These are phyloP conservation scores for Microsporum ferrugineum DNA, from an alignment of 2,329 filamentous ascomycete species.

Conservation along the genomic window DNA sequence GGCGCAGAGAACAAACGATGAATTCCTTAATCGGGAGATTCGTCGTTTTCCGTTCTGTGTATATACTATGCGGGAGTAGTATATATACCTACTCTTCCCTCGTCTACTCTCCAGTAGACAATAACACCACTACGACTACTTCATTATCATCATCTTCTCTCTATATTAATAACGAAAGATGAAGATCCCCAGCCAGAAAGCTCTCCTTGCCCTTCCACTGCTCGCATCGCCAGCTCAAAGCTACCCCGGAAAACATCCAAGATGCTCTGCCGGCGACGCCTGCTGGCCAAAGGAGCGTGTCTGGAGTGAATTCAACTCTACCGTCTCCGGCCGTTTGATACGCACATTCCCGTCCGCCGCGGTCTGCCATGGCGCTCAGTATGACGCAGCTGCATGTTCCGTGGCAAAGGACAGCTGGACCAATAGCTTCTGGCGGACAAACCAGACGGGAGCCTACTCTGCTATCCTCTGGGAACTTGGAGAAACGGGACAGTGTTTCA, in stretches of 20 bases:
- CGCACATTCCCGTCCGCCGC: slow-evolving; percentile 13
- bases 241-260: neutral
- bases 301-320: slow-evolving; percentile 13
- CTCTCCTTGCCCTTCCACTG: slow-evolving; percentile 2
- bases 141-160: neutral
- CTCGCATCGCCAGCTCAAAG: neutral
- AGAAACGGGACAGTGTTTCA: slow-evolving; percentile 20
- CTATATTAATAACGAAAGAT: neutral
- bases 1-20: neutral
- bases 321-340: slow-evolving; percentile 13
- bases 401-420: slow-evolving; percentile 15
- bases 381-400: slow-evolving; percentile 11
- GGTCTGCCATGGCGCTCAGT: slow-evolving; percentile 13
- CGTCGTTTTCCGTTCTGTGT: neutral
- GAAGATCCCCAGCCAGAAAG: neutral
- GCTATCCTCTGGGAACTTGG: slow-evolving; percentile 24
- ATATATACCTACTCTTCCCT: neutral
- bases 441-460: slow-evolving; percentile 19
- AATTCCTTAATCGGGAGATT: neutral
- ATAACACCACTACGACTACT: neutral
- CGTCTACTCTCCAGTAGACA: neutral
- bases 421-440: slow-evolving; percentile 16
- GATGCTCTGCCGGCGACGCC: slow-evolving; percentile 14
- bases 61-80: neutral
- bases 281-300: slow-evolving; percentile 14